Evolutionary conservation across 345 rosid species (phyloP).

Genomic region (Lumnitzera racemosa): DNA sequence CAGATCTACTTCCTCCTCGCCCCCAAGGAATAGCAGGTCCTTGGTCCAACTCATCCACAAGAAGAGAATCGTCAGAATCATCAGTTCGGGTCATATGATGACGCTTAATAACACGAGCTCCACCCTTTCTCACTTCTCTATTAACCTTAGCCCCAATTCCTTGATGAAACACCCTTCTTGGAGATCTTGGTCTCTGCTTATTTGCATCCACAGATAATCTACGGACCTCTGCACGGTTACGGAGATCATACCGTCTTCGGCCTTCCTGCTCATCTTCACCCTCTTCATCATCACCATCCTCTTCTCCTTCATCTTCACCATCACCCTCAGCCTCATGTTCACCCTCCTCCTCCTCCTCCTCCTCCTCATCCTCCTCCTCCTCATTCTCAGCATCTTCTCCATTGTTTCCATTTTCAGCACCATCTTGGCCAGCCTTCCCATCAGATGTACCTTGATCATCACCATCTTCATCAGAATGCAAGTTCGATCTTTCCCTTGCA

Average conservation of each 20-base stretch:
- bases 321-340: slow-evolving; percentile 37
- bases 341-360: slow-evolving; percentile 46
- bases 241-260: slow-evolving; percentile 90
- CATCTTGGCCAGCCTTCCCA: slow-evolving; percentile 72
- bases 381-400: slow-evolving; percentile 63
- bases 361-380: slow-evolving; percentile 56
- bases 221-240: slow-evolving; percentile 92
- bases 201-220: slow-evolving; percentile 69
- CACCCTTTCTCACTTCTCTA: slow-evolving; percentile 88
- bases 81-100: slow-evolving; percentile 76
- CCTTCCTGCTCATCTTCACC: slow-evolving; percentile 91
- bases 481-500: slow-evolving; percentile 39
- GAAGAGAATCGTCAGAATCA: slow-evolving; percentile 99
- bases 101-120: slow-evolving; percentile 91
- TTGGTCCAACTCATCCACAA: slow-evolving; percentile 98
- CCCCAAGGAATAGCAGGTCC: slow-evolving; percentile 97
- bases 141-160: slow-evolving; percentile 86
- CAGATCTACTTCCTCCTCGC: slow-evolving; percentile 89
- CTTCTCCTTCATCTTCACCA: slow-evolving; percentile 54
- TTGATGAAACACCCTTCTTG: slow-evolving; percentile 91
- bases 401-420: slow-evolving; percentile 75
- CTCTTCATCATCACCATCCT: slow-evolving; percentile 60
- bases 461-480: slow-evolving; percentile 59
- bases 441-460: slow-evolving; percentile 68
- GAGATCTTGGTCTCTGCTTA: slow-evolving; percentile 83